Base-by-base conservation (phyloP, 768 basidiomycete species). In the Boletus sp. region DNA sequence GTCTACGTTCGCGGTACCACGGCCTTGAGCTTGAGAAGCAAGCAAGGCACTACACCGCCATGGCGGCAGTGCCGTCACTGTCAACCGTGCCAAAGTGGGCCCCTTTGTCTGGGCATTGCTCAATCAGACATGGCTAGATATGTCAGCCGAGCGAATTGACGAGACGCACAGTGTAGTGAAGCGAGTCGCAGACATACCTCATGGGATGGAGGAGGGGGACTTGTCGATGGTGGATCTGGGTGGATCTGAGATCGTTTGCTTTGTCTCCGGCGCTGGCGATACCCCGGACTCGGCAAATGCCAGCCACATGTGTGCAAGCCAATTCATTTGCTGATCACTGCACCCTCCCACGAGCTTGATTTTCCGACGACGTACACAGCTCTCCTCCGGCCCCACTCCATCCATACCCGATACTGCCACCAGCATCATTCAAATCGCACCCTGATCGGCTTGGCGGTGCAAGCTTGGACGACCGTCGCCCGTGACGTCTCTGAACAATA, bases 191-290 rank as follows among this genome's bases (percentile, higher is more conserved):
- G 27, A 44, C 29, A 44, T 8, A 45, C 29, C 44, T 51, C 56
- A 53, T 43, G 51, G 42, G 30, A 45, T 23, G 54, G 39, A 50
- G 35, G 23, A 44, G 47, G 33, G 8, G 39, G 21, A 23, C 25
- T 7, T 15, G 48, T 39, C 25, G 64, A 64, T 67, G 56, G 33
- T 10, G n/a, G 53, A 65, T 66, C 55, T 53, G 17, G 3, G 15
- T n/a, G 37, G 50, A 71, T 71, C 67, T 70, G 7, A 70, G 69
- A 70, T 70, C 62, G 56, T 62, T 66, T 60, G 21, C 43, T 62
- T 60, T 70, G 65, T 60, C 45, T 65, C 69, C 69, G 69, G 69
- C 57, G 63, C 64, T 69, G 66, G 51, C 46, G 50, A 66, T 58
- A 42, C 69, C 69, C 69, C 69, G 69, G 57, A 66, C 46, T 35